Percentiles rank a stretch among this genome's conserved stretches.
phyloP scores from a whole-genome alignment of 1,284 basidiomycete genomes.

The Golubevia sp. region DNA sequence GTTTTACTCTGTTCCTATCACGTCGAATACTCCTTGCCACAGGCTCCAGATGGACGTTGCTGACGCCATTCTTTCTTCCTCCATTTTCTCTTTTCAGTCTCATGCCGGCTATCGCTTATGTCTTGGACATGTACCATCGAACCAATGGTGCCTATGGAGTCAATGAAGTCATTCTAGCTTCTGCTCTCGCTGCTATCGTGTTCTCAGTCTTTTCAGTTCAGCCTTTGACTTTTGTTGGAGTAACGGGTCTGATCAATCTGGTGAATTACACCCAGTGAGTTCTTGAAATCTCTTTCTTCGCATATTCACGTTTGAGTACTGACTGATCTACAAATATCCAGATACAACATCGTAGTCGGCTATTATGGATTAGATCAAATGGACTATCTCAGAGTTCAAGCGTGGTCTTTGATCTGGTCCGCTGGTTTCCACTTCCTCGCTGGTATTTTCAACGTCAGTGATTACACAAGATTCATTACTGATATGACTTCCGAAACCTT shows the following conservation, averaged over 20 bases:
- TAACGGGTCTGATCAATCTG: conserved; percentile 73
- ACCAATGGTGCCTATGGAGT: conserved; percentile 88
- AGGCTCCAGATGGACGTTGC: background rate
- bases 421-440: conserved; percentile 90
- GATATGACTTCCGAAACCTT: conserved; percentile 90
- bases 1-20: no score
- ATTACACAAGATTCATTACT: conserved; percentile 77
- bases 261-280: conserved; percentile 11
- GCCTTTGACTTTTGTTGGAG: conserved; percentile 88
- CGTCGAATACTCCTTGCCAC: conserved; percentile 69
- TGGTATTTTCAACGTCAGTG: conserved; percentile 73
- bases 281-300: background rate
- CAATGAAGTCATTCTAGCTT: conserved; percentile 71
- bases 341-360: conserved; percentile 52
- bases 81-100: conserved; percentile 65
- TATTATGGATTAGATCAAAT: conserved; percentile 43
- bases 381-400: conserved; percentile 48
- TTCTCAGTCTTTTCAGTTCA: conserved; percentile 88
- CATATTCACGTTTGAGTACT: conserved; percentile 7
- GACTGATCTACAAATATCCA: conserved; percentile 59
- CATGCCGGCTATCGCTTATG: conserved; percentile 88
- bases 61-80: background rate
- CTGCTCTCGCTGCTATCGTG: conserved; percentile 80
- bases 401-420: conserved; percentile 89
- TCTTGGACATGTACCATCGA: conserved; percentile 83